Percentiles rank a stretch among this genome's conserved stretches.
These are phyloP conservation scores for Hebeloma cylindrosporum DNA, from an alignment of 768 basidiomycete species.

Conservation along the genomic window DNA sequence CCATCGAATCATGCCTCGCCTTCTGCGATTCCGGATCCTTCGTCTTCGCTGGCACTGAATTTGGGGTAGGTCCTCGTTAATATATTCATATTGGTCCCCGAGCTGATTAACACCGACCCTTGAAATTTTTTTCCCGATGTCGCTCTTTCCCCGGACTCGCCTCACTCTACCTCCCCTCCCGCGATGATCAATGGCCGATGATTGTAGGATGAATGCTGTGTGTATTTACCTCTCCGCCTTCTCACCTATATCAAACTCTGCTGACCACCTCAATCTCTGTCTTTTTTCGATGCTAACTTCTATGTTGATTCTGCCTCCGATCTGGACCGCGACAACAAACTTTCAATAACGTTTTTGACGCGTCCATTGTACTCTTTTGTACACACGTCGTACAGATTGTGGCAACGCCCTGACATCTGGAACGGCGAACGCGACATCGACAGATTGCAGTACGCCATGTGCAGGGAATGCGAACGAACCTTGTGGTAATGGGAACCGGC, in stretches of 20 bases:
- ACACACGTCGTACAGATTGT: slow-evolving; percentile 49
- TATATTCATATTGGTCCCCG: neutral
- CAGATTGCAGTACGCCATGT: slow-evolving; percentile 65
- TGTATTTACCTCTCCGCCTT: slow-evolving; percentile 15
- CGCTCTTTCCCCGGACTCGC: neutral
- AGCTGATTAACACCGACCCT: slow-evolving; percentile 2
- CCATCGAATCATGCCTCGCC: slow-evolving; percentile 49
- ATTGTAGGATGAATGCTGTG: slow-evolving; percentile 32
- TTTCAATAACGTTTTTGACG: neutral
- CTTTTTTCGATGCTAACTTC: too few relatives aligned
- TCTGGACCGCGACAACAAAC: too few relatives aligned
- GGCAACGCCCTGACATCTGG: slow-evolving; percentile 52
- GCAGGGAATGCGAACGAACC: slow-evolving; percentile 54
- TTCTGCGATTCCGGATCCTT: slow-evolving; percentile 49
- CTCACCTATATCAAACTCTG: too few relatives aligned
- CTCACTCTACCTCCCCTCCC: neutral
- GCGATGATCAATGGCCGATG: neutral
- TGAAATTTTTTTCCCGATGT: neutral
- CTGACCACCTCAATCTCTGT: too few relatives aligned
- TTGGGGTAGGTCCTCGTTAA: slow-evolving; percentile 25
- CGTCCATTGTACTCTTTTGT: slow-evolving; percentile 3
- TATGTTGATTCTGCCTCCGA: too few relatives aligned
- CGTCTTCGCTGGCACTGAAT: slow-evolving; percentile 73
- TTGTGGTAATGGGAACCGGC: slow-evolving; percentile 59
- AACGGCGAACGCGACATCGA: slow-evolving; percentile 40